A percentile compares a stretch with the other conserved stretches of the same genome.
Evolutionary conservation across 352 stramenopile genomes (phyloP).

Genomic region (Phytophthora uliginosa): DNA sequence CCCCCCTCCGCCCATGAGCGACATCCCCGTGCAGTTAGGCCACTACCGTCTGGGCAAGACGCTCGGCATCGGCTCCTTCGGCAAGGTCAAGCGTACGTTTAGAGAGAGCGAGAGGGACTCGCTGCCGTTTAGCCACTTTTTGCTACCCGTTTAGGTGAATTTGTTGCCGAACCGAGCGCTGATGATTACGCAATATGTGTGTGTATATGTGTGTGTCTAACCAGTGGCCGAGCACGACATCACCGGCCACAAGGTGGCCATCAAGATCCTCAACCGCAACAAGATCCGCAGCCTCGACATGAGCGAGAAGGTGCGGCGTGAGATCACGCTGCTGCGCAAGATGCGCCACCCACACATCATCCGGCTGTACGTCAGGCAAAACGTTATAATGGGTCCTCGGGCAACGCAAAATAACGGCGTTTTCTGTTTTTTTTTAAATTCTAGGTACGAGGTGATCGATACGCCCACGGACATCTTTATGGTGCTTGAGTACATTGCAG

Average conservation of each 20-base stretch:
- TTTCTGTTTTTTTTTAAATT: conserved; percentile 10
- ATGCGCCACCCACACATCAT: conserved; percentile 99
- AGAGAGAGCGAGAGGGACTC: not conserved
- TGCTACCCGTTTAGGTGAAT: conserved; percentile 4
- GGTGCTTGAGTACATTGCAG: conserved; percentile 95
- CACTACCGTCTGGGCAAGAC: conserved; percentile 99
- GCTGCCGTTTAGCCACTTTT: conserved; percentile 3
- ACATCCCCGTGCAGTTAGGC: conserved; percentile 96
- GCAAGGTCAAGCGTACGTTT: conserved; percentile 97
- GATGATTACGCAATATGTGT: not conserved
- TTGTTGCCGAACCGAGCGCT: not conserved
- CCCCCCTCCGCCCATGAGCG: conserved; percentile 58
- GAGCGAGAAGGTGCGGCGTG: conserved; percentile 99
- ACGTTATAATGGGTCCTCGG: not conserved
- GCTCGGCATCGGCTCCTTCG: conserved; percentile 99
- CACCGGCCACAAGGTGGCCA: conserved; percentile 99
- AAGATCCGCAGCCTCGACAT: conserved; percentile 99
- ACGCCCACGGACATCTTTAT: conserved; percentile 99
- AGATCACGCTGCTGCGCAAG: conserved; percentile 99
- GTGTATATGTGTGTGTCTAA: not conserved
- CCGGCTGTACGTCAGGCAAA: conserved; percentile 87
- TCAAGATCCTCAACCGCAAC: conserved; percentile 99
- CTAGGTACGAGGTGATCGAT: conserved; percentile 98
- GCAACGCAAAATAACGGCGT: not conserved
- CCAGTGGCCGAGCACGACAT: conserved; percentile 98